These are phyloP conservation scores for Pyrenula aspistea DNA, from an alignment of 495 filamentous ascomycete species.

Conservation along the genomic window DNA sequence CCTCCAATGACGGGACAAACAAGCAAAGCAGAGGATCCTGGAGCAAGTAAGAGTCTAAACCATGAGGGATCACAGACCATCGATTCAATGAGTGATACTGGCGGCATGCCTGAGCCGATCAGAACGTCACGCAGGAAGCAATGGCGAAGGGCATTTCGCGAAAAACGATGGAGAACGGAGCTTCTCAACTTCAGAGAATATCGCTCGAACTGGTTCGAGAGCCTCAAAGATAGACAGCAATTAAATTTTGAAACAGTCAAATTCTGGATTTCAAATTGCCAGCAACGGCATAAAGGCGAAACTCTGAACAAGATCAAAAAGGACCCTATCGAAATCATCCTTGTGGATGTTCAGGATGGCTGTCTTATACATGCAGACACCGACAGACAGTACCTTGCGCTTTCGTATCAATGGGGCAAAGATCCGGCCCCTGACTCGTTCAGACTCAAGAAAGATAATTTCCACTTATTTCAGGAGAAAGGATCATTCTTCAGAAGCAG, in stretches of 20 bases:
- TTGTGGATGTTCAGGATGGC: neutral
- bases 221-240: neutral
- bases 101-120: neutral
- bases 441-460: neutral
- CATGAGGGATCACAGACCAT: neutral
- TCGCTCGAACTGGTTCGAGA: neutral
- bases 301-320: neutral
- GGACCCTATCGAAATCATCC: neutral
- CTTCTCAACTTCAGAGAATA: neutral
- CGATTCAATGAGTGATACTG: neutral
- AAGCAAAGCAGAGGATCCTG: neutral
- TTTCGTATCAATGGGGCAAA: neutral
- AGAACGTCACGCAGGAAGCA: neutral
- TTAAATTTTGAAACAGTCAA: neutral
- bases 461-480: neutral
- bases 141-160: neutral
- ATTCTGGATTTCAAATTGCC: neutral
- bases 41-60: neutral
- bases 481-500: neutral
- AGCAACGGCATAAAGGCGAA: neutral
- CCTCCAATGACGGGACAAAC: neutral
- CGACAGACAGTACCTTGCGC: neutral
- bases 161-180: neutral
- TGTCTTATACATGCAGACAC: neutral
- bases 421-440: neutral